Evolutionary conservation across 2,329 filamentous ascomycete species (phyloP).

Genomic region (Neonectria hederae): DNA sequence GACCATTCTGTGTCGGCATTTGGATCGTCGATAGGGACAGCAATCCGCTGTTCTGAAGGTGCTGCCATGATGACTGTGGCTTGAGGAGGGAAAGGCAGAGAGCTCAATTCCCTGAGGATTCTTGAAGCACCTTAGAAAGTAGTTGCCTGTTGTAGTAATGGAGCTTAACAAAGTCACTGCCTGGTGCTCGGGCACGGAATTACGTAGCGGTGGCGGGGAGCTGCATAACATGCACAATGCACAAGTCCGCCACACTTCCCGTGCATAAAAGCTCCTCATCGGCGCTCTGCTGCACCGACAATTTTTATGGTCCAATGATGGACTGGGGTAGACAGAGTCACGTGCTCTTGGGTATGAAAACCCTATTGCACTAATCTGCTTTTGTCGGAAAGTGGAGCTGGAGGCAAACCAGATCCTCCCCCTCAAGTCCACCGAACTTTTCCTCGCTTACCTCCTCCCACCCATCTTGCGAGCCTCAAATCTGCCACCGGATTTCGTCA

Average conservation of each 20-base stretch:
- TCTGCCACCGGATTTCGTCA: conserved; percentile 66
- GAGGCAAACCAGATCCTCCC: conserved; percentile 47
- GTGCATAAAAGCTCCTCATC: conserved; percentile 34
- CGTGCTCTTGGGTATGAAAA: conserved; percentile 49
- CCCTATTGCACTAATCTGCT: conserved; percentile 52
- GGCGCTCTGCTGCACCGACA: conserved; percentile 34
- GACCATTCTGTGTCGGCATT: conserved; percentile 98
- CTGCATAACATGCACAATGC: conserved; percentile 32
- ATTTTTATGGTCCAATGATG: conserved; percentile 32
- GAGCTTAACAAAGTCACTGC: conserved; percentile 25
- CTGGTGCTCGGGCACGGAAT: conserved; percentile 24
- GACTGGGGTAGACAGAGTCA: conserved; percentile 37
- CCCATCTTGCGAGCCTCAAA: conserved; percentile 62
- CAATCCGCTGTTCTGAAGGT: conserved; percentile 70
- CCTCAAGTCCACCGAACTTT: conserved; percentile 58
- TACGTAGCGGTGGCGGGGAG: conserved; percentile 17
- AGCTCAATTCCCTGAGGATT: neutral
- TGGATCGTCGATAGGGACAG: conserved; percentile 90
- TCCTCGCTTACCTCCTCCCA: conserved; percentile 58
- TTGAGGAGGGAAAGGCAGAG: neutral
- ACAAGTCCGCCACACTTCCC: conserved; percentile 25
- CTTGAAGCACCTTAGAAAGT: conserved; percentile 9
- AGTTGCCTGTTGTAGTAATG: conserved; percentile 11
- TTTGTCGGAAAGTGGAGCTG: conserved; percentile 51
- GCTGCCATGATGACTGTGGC: conserved; percentile 61